phyloP scores from a whole-genome alignment of 2,329 filamentous ascomycete species.

The Plenodomus lindquistii region DNA sequence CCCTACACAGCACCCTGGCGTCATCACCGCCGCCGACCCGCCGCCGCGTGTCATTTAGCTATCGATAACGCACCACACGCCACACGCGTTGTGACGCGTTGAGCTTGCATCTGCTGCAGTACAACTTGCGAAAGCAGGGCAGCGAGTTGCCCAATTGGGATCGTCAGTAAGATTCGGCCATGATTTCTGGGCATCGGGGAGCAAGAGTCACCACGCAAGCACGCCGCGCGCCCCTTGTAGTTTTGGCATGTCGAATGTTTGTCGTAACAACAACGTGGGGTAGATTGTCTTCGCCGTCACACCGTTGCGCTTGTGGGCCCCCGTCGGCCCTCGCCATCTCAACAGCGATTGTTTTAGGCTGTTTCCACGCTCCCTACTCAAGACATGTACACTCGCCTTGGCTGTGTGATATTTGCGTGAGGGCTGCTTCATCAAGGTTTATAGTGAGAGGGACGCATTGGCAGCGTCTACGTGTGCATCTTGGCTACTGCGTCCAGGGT shows the following conservation, averaged over 20 bases:
- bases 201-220: constrained; percentile 1
- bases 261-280: constrained; percentile 17
- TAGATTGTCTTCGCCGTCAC: constrained; percentile 4
- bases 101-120: neutral
- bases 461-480: neutral
- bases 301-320: constrained; percentile 1
- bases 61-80: constrained; percentile 11
- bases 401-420: constrained; percentile 19
- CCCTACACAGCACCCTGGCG: constrained; percentile 12
- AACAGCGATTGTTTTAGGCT: constrained; percentile 24
- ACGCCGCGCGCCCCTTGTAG: neutral
- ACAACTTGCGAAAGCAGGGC: neutral
- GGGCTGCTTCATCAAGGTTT: constrained; percentile 12
- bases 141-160: neutral
- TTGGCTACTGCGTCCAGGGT: constrained; percentile 12
- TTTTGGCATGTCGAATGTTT: constrained; percentile 19
- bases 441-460: neutral
- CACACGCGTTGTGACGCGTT: neutral
- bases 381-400: constrained; percentile 28
- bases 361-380: constrained; percentile 21
- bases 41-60: constrained; percentile 4
- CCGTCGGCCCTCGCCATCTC: constrained; percentile 10
- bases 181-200: neutral
- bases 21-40: constrained; percentile 5
- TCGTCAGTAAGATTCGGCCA: neutral